Conservation (phyloP, 2,329 filamentous ascomycete species). For the Nigrograna mackinnonii region DNA sequence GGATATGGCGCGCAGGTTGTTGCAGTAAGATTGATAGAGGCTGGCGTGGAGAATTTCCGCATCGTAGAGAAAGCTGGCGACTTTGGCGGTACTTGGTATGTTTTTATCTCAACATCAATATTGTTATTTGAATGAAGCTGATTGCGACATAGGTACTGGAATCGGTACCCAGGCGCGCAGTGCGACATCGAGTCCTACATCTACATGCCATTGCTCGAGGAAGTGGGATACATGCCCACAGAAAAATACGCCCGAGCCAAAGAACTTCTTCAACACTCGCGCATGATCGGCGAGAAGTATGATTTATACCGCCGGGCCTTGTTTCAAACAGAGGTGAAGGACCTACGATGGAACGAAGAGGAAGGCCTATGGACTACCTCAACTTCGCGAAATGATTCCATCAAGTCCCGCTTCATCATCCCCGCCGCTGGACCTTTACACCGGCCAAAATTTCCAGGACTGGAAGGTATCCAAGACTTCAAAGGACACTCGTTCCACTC, state of each 20-base stretch:
- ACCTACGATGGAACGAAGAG: conserved; percentile 53
- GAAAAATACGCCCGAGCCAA: conserved; percentile 50
- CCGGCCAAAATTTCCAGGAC: conserved; percentile 41
- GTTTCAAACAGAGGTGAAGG: conserved; percentile 51
- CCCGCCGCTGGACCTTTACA: conserved; percentile 47
- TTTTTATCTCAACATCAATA: conserved; percentile 1
- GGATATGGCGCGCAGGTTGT: conserved; percentile 50
- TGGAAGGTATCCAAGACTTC: conserved; percentile 23
- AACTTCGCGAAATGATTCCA: conserved; percentile 24
- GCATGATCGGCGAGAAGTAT: conserved; percentile 50
- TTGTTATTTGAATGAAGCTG: conserved; percentile 3
- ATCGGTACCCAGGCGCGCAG: conserved; percentile 32
- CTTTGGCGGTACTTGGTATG: conserved; percentile 52
- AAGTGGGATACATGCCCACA: conserved; percentile 55
- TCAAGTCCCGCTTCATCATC: conserved; percentile 45
- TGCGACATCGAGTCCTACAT: conserved; percentile 34
- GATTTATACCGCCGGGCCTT: conserved; percentile 46
- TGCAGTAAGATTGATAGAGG: conserved; percentile 44
- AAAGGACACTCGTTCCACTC: conserved; percentile 32
- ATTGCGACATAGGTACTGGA: conserved; percentile 43
- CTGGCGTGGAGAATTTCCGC: conserved; percentile 43
- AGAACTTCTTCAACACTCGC: conserved; percentile 53
- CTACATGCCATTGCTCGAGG: conserved; percentile 31
- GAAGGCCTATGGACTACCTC: conserved; percentile 31
- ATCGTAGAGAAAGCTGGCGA: conserved; percentile 52